A percentile compares a stretch with the other conserved stretches of the same genome.
These are phyloP conservation scores for Plasmopara muralis DNA, from an alignment of 352 stramenopile species.

Conservation along the genomic window DNA sequence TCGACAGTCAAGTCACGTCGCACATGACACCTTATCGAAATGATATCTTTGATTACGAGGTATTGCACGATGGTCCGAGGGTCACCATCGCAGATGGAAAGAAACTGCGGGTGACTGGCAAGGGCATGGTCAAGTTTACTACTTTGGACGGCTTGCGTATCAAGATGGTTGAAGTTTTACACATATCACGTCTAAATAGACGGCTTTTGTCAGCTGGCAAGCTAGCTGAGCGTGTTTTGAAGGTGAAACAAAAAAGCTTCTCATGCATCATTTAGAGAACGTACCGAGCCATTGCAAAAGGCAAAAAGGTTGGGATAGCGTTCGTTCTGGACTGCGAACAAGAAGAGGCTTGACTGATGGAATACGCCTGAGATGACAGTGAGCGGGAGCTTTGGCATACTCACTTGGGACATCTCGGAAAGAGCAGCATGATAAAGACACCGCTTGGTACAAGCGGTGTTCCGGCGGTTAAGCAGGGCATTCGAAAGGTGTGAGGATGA, in stretches of 20 bases:
- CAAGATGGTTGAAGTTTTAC: constrained; percentile 1
- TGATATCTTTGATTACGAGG: background rate
- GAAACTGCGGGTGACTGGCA: too few species aligned
- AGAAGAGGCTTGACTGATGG: background rate
- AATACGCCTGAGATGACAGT: background rate
- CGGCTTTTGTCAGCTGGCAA: constrained; percentile 18
- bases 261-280: background rate
- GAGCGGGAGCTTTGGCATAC: constrained; percentile 1
- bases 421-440: too few species aligned
- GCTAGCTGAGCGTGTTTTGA: constrained; percentile 8
- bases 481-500: background rate
- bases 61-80: background rate
- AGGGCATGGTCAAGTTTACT: too few species aligned
- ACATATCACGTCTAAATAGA: constrained; percentile 7
- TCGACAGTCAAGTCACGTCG: background rate
- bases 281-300: background rate
- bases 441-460: background rate
- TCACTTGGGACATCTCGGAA: background rate
- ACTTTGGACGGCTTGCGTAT: background rate
- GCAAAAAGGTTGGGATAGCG: constrained; percentile 1
- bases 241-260: constrained; percentile 7
- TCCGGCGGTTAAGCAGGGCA: background rate
- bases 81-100: background rate
- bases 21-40: background rate
- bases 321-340: background rate